Evolutionary conservation across 179 eudicot genomes (phyloP), one percentile per base, ranked within the genome.

Genomic region (Beta lomatogona): DNA sequence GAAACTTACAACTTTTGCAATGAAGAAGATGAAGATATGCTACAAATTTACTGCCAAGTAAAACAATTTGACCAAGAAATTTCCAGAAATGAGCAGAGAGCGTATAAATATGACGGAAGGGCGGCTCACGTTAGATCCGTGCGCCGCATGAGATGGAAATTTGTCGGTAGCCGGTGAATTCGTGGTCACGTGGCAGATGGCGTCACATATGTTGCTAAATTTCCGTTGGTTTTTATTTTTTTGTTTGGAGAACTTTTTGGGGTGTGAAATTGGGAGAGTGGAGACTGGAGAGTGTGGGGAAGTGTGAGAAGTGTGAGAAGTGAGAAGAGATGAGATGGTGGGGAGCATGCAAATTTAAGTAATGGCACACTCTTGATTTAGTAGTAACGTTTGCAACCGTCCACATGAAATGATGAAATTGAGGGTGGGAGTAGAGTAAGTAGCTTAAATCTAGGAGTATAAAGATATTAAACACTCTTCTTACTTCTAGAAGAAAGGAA

Each of bases 41-140:
- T 59, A 4, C 0, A n/a, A 9, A 59, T 6, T 41, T 50, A 4
- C 19, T 7, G 12, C 8, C 41, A 76, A 44, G 69, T 21, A 41
- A 44, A 75, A 53, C 2, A 11, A 36, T 50, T 28, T n/a, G 71
- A 50, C 16, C 12, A 60, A 44, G 71, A 73, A 73, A 28, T n/a
- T 54, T 73, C 77, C 48, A 73, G 77, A 73, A 73, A 53, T 13
- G 70, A 79, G 60, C 3, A 10, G 46, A 15, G 48, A 53, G 3
- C 31, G 71, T 61, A 66, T 57, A 57, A 73, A 68, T 52, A 50
- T 25, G 36, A 5, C 1, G 10, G 63, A n/a, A 28, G 58, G 28
- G 19, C 69, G 63, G 80, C 59, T 67, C 80, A 77, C 50, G 73
- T 66, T 77, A 77, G 80, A 77, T 48, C 15, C 10, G 61, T 77